Evolutionary conservation across 1,139 yeast species (phyloP), one percentile per base, ranked within the genome.

Genomic region (Pneumocystis canis): DNA sequence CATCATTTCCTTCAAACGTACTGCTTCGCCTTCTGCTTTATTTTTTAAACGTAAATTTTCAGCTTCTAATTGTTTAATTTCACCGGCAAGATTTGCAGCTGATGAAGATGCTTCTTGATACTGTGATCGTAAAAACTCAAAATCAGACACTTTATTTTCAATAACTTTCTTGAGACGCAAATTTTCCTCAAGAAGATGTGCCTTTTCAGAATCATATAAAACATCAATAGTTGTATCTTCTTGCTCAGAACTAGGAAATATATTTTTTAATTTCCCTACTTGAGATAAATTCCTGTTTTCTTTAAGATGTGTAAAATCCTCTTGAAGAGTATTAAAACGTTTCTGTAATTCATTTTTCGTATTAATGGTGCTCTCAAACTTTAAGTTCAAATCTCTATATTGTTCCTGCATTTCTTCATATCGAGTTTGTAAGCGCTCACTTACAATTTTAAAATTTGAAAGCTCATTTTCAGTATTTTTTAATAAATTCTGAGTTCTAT

Each of bases 101-200:
- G 41, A 35, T 35, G 37, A 35, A 20, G 59, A 57, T 35, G 59
- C 59, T 30, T 57, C 59, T 57, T 57, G 59, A 39, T 57, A 57
- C 30, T 39, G 40, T 35, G 20, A 30, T 20, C 59, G 59, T 16
- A 57, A 57, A 39, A 57, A 57, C 28, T 57, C 59, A 30, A 57
- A 35, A 35, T 57, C 59, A 20, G 28, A 35, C 7, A n/a, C 30
- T 25, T 57, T 35, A 20, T 35, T 57, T 30, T 57, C 41, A 35
- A 57, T 57, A 11, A 35, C 30, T 20, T 57, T 57, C 14, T 57
- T 39, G 30, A 57, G 59, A 35, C 35, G 59, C 28, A 28, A 35
- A 57, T 57, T 57, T 14, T 57, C 41, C 30, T 35, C 59, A 35
- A 14, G 16, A 53, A 53, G 30, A 57, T 30, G 20, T 14, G 9